Percentiles rank a stretch among this genome's conserved stretches.
These are phyloP conservation scores for Phytophthora foliorum DNA, from an alignment of 352 stramenopile species.

Conservation along the genomic window DNA sequence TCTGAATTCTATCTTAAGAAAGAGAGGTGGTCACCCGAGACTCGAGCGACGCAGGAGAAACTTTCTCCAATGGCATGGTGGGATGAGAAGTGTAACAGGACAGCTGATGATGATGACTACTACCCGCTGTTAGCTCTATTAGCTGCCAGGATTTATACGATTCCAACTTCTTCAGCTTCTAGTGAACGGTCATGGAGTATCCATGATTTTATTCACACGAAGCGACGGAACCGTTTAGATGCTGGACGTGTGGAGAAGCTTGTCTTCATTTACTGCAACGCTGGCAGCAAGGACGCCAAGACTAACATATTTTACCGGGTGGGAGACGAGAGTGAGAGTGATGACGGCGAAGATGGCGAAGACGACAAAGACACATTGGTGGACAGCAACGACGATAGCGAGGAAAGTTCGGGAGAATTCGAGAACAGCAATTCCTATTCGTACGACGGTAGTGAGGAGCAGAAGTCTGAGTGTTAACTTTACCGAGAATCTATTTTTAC, in stretches of 20 bases:
- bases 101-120: neutral
- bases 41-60: neutral
- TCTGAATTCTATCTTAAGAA: no score
- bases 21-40: no score
- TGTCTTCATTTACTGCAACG: constrained; percentile 21
- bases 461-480: constrained; percentile 3
- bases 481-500: constrained; percentile 8
- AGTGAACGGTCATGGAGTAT: constrained; percentile 20
- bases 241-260: constrained; percentile 1
- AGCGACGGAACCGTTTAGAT: constrained; percentile 9
- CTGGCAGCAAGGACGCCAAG: constrained; percentile 9
- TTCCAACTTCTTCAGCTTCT: constrained; percentile 16
- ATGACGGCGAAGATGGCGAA: no score
- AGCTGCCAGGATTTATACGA: neutral
- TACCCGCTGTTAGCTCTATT: constrained; percentile 13
- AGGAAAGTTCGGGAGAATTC: neutral
- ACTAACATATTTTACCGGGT: constrained; percentile 8
- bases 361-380: no score
- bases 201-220: constrained; percentile 14
- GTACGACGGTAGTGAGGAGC: constrained; percentile 3
- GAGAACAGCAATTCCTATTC: constrained; percentile 2
- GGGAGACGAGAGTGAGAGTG: constrained; percentile 3
- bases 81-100: neutral
- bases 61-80: constrained; percentile 7
- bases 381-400: no score